Evolutionary conservation across 257 asterid genomes (phyloP).

Genomic region (Solanum pennellii): DNA sequence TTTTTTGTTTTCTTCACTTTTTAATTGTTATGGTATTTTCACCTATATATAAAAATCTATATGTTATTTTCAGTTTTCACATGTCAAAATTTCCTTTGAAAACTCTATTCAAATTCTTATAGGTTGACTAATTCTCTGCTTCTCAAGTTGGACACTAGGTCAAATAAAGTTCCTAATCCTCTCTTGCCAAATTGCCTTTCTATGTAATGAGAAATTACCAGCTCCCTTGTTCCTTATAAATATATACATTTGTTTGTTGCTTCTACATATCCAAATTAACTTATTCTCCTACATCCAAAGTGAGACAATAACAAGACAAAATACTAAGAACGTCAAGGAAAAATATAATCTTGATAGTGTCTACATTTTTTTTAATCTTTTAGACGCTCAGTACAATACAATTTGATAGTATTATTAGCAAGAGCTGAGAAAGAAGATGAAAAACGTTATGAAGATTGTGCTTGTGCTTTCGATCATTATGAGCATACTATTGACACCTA

Average conservation of each 20-base stretch:
- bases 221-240: neutral
- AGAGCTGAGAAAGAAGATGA: neutral
- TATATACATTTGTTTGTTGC: neutral
- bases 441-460: neutral
- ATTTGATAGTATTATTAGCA: too few species aligned
- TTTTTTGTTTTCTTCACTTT: too few species aligned
- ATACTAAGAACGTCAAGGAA: neutral
- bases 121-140: neutral
- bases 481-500: neutral
- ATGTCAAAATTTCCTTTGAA: neutral
- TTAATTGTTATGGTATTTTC: too few species aligned
- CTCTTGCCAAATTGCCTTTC: neutral
- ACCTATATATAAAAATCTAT: neutral
- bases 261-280: neutral
- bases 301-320: neutral
- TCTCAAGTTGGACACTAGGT: neutral
- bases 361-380: neutral
- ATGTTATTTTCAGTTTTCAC: neutral
- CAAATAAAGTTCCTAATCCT: neutral
- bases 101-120: neutral
- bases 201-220: neutral
- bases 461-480: neutral
- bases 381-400: neutral
- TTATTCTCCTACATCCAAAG: neutral
- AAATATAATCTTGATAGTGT: neutral